These are phyloP conservation scores for Elsinoe batatas DNA, from an alignment of 2,329 filamentous ascomycete species.

Conservation along the genomic window DNA sequence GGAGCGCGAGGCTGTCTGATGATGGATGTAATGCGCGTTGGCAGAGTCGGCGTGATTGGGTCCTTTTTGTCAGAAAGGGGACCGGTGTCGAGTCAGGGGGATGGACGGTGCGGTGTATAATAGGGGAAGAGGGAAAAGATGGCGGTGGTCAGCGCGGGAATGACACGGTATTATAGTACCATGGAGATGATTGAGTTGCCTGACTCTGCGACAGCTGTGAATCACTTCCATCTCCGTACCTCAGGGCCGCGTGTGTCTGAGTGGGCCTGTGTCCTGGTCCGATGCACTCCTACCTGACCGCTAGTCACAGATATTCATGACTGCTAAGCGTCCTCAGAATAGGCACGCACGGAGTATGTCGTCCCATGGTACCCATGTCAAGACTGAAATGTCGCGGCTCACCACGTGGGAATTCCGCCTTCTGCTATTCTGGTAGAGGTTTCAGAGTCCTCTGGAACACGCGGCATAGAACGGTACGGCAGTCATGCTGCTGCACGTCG, in stretches of 20 bases:
- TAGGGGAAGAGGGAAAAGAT: background rate
- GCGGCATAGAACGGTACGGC: conserved; percentile 3
- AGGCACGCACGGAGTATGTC: background rate
- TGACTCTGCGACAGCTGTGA: conserved; percentile 9
- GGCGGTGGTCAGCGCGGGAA: background rate
- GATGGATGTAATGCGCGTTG: conserved; percentile 4
- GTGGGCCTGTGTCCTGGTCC: background rate
- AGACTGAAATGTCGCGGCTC: conserved; percentile 2
- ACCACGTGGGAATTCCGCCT: conserved; percentile 1
- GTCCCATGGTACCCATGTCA: background rate
- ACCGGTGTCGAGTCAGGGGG: conserved; percentile 9
- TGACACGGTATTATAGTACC: background rate
- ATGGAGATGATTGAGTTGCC: background rate
- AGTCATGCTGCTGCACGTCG: background rate
- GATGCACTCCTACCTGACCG: background rate
- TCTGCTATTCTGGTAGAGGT: background rate
- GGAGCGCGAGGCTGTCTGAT: conserved; percentile 6
- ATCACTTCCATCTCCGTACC: background rate
- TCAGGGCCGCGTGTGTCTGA: too few species aligned
- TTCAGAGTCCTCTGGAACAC: conserved; percentile 7
- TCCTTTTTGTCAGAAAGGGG: conserved; percentile 6
- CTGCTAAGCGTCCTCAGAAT: background rate
- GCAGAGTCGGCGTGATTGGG: conserved; percentile 1
- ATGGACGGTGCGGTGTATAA: background rate
- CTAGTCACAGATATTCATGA: background rate